Conservation (phyloP, 345 rosid genomes). For the Salix udensis region DNA sequence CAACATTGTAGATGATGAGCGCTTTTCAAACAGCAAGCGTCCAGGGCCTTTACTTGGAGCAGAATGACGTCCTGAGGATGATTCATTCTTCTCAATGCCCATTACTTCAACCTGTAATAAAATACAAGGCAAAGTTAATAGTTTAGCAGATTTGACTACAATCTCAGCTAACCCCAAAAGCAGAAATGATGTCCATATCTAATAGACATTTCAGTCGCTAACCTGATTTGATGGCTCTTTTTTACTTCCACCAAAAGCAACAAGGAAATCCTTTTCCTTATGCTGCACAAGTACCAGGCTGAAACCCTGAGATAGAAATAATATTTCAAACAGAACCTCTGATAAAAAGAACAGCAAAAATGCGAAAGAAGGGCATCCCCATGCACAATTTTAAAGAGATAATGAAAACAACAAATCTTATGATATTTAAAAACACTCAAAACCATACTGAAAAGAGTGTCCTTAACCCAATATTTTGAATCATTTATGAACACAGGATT, state of each 20-base stretch:
- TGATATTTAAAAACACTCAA: not conserved
- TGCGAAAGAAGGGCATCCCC: not conserved
- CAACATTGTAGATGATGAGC: slow-evolving; percentile 46
- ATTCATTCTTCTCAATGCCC: slow-evolving; percentile 66
- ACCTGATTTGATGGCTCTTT: slow-evolving; percentile 98
- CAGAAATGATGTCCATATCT: not conserved
- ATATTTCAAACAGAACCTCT: slow-evolving; percentile 1
- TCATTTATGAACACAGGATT: not conserved
- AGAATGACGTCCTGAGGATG: slow-evolving; percentile 43
- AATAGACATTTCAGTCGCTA: slow-evolving; percentile 13
- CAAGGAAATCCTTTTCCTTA: slow-evolving; percentile 87
- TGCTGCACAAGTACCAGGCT: slow-evolving; percentile 82
- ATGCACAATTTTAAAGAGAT: not conserved
- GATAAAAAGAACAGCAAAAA: no score
- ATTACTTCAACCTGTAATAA: slow-evolving; percentile 67
- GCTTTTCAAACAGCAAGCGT: slow-evolving; percentile 48
- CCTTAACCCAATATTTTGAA: not conserved
- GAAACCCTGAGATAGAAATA: slow-evolving; percentile 60
- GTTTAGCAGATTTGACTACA: not conserved
- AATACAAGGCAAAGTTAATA: not conserved
- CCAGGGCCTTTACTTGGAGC: slow-evolving; percentile 49
- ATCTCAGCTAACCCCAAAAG: not conserved
- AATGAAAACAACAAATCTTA: not conserved
- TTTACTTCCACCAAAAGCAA: slow-evolving; percentile 85
- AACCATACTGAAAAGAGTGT: not conserved